These are phyloP conservation scores for Leptographium procerum DNA, from an alignment of 2,329 filamentous ascomycete genomes.

Conservation along the genomic window DNA sequence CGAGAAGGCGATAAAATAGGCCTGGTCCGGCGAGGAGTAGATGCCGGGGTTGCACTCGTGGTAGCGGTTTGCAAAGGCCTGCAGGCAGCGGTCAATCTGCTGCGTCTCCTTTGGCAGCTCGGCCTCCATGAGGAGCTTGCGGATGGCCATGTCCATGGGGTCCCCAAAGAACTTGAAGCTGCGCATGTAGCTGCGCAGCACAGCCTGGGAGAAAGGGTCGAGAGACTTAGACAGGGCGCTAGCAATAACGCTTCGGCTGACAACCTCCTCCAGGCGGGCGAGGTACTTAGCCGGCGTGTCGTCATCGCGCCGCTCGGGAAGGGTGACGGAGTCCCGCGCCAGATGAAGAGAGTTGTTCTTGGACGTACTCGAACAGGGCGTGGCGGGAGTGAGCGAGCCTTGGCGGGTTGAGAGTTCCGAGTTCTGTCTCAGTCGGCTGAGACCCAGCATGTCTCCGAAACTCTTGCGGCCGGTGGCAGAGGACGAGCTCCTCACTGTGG, in stretches of 20 bases:
- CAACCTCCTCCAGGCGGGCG: constrained; percentile 65
- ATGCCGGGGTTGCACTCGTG: constrained; percentile 98
- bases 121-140: constrained; percentile 92
- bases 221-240: constrained; percentile 75
- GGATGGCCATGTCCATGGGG: constrained; percentile 94
- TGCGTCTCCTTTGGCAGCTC: constrained; percentile 95
- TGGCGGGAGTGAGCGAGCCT: constrained; percentile 56
- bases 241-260: constrained; percentile 74
- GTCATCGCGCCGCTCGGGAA: constrained; percentile 73
- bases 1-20: constrained; percentile 97
- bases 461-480: constrained; percentile 79
- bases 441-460: constrained; percentile 76
- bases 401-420: constrained; percentile 55
- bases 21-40: constrained; percentile 80
- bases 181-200: constrained; percentile 89
- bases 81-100: constrained; percentile 88
- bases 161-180: constrained; percentile 92
- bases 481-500: constrained; percentile 64
- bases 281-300: constrained; percentile 89
- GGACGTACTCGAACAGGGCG: constrained; percentile 58
- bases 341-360: constrained; percentile 78
- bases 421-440: constrained; percentile 70
- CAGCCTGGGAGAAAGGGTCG: constrained; percentile 71
- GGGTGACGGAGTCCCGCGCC: constrained; percentile 54
- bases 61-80: constrained; percentile 91